Percentiles rank a stretch among this genome's conserved stretches.
phyloP scores from a whole-genome alignment of 345 rosid genomes.

The Eutrema japonicum region DNA sequence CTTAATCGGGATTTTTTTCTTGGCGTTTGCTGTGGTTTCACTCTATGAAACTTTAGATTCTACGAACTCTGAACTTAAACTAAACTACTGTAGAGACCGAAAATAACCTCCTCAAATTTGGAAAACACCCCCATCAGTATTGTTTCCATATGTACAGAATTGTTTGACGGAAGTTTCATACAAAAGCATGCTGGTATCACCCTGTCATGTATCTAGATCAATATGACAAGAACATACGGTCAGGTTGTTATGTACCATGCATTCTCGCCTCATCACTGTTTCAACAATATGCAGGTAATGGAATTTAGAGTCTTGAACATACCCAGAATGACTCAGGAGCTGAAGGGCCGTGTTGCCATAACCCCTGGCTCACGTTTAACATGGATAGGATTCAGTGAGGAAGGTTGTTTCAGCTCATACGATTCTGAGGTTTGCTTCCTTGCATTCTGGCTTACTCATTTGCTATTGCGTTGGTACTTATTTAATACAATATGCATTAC shows the following conservation, averaged over 20 bases:
- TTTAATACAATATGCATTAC: conserved; percentile 4
- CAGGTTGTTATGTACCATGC: conserved; percentile 10
- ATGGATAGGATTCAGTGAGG: conserved; percentile 95
- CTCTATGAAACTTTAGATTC: background rate
- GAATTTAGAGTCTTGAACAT: conserved; percentile 71
- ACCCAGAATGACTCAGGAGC: conserved; percentile 58
- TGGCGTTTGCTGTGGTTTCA: conserved; percentile 8
- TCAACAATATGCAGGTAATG: conserved; percentile 62
- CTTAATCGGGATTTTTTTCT: background rate
- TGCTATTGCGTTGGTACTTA: conserved; percentile 22
- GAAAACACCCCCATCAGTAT: background rate
- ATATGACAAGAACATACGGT: conserved; percentile 3
- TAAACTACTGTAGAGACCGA: background rate
- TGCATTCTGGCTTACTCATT: conserved; percentile 14
- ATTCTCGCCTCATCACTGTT: conserved; percentile 10
- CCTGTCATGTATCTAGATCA: conserved; percentile 20
- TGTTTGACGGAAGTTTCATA: conserved; percentile 10
- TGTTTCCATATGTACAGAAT: background rate
- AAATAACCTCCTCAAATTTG: background rate
- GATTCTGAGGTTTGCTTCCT: conserved; percentile 74
- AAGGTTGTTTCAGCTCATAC: conserved; percentile 79
- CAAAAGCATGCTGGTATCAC: background rate
- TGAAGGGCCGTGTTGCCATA: conserved; percentile 72
- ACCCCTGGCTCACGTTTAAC: conserved; percentile 77
- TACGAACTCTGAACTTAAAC: conserved; percentile 2